Base-by-base conservation (phyloP, 768 basidiomycete species). In the Trametes gibbosa region DNA sequence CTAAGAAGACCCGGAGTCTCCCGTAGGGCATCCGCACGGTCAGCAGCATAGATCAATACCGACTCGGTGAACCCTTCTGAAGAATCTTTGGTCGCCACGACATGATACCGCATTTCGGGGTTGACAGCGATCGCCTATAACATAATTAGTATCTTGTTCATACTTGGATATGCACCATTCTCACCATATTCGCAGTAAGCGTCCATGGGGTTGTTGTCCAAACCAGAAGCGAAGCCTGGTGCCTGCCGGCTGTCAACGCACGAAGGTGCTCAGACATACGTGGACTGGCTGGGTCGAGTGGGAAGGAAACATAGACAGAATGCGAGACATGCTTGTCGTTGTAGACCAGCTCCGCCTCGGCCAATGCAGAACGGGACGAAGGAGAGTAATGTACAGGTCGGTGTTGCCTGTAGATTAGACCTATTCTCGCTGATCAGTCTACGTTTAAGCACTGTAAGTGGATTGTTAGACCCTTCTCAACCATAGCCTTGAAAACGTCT, bases 191-290 rank as follows among this genome's bases (percentile, higher is more conserved):
- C 1, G 93, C 92, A 5, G 91, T 93, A 47, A 98, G 75, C 4
- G 93, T 98, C 96, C 96, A 99, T 1, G 96, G 92, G 0, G 96
- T 98, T 3, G 96, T 98, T 2, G 96, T 98, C 96, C 96, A 99
- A 4, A 96, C 89, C 17, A 94, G 76, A 10, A 97, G 65, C 27
- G 80, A 78, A 12, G 87, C 72, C 2, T 72, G 70, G 49, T 66
- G 17, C 63, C 69, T 53, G 2, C 54, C 68, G 2, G 68, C 63
- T 7, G 81, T 52, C 16, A 78, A 58, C 16, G 74, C 57, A 23
- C 70, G 73, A 46, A 80, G 66, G 24, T 56, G 34, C 5, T 60
- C 54, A 14, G 40, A 69, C 61, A 56, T 59, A 13, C 62, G 54
- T 46, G 62, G 55, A 13, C 62, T 66, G 17, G 67, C 60, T 13